These are phyloP conservation scores for Tetrahymena thermophila DNA, from an alignment of 73 alveolate species.

Conservation along the genomic window DNA sequence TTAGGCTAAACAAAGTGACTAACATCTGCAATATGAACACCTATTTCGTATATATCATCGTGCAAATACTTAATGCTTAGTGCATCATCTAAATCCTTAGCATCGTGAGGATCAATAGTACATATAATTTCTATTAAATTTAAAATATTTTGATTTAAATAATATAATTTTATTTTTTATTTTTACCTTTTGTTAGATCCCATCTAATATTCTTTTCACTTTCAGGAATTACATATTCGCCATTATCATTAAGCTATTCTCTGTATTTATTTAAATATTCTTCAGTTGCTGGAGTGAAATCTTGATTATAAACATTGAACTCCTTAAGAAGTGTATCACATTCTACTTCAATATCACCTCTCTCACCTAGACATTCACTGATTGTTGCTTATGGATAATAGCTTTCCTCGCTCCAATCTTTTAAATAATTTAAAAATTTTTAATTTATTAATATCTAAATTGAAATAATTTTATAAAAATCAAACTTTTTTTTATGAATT, in stretches of 20 bases:
- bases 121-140: slow-evolving; percentile 50
- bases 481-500: no score
- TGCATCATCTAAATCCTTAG: slow-evolving; percentile 48
- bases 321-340: slow-evolving; percentile 85
- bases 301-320: slow-evolving; percentile 82
- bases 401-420: not conserved
- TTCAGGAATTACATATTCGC: slow-evolving; percentile 79
- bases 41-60: slow-evolving; percentile 95
- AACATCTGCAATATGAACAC: slow-evolving; percentile 99
- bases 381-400: slow-evolving; percentile 3
- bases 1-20: slow-evolving; percentile 92
- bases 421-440: no score
- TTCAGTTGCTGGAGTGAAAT: slow-evolving; percentile 77
- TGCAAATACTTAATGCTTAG: slow-evolving; percentile 95
- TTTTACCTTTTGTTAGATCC: slow-evolving; percentile 72
- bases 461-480: no score
- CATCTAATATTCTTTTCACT: slow-evolving; percentile 78
- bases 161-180: not conserved
- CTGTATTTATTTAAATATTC: slow-evolving; percentile 66
- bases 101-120: slow-evolving; percentile 88
- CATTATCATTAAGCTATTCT: slow-evolving; percentile 11
- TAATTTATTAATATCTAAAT: no score
- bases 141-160: not conserved
- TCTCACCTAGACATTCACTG: slow-evolving; percentile 77
- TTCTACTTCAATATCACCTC: slow-evolving; percentile 82